Evolutionary conservation across 2,329 filamentous ascomycete species (phyloP).

Genomic region (Cladosporium phlei): DNA sequence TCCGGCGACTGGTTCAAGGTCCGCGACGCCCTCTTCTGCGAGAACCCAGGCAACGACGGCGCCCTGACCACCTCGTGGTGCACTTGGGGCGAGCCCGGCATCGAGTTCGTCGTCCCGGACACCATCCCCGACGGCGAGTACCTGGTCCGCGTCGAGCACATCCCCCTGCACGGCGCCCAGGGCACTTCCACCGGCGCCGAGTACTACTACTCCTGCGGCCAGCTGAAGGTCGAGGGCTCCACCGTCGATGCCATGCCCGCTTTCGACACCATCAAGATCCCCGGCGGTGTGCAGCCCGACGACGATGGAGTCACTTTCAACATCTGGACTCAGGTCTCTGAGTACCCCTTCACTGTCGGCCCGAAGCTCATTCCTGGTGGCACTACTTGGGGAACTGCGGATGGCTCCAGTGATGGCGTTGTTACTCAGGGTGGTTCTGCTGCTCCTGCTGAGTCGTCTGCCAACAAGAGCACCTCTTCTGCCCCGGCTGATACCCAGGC

Average conservation of each 20-base stretch:
- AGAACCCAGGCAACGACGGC: slow-evolving; percentile 3
- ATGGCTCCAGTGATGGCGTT: slow-evolving; percentile 12
- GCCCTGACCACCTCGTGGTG: slow-evolving; percentile 15
- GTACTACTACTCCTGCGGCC: slow-evolving; percentile 35
- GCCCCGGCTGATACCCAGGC: not conserved
- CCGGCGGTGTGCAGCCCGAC: slow-evolving; percentile 14
- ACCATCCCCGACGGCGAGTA: slow-evolving; percentile 53
- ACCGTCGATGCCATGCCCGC: slow-evolving; percentile 1
- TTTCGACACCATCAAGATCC: slow-evolving; percentile 16
- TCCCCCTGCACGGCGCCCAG: slow-evolving; percentile 52
- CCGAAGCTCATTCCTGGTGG: slow-evolving; percentile 13
- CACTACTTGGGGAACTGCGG: slow-evolving; percentile 12
- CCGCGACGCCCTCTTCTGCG: slow-evolving; percentile 14
- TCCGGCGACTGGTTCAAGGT: slow-evolving; percentile 22
- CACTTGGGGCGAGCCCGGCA: slow-evolving; percentile 15
- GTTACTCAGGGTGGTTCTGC: not conserved
- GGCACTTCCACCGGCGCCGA: slow-evolving; percentile 25
- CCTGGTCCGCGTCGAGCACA: slow-evolving; percentile 51
- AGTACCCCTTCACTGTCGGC: slow-evolving; percentile 12
- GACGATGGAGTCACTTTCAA: slow-evolving; percentile 15
- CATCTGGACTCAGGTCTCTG: slow-evolving; percentile 13
- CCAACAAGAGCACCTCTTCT: not conserved
- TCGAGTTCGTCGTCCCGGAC: slow-evolving; percentile 39
- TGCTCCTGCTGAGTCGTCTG: not conserved
- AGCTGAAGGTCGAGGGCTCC: slow-evolving; percentile 18